Percentiles rank a stretch among this genome's conserved stretches.
Conservation (phyloP, 192 early-diverging fungal species). For the Gigaspora rosea region DNA sequence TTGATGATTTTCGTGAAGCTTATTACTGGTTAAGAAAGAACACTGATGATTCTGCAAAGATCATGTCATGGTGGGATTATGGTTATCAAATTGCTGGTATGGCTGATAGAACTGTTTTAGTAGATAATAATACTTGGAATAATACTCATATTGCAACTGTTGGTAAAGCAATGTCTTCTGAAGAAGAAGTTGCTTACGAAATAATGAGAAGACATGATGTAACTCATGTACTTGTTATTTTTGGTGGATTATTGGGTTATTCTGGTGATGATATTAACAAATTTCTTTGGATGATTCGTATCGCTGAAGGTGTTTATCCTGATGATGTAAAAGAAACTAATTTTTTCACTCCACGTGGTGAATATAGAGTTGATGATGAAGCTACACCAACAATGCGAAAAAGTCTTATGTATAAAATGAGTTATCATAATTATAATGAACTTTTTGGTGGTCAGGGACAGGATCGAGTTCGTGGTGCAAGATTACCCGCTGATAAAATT, state of each 20-base stretch:
- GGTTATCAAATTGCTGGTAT: slow-evolving; percentile 99
- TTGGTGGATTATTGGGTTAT: slow-evolving; percentile 96
- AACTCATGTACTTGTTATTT: slow-evolving; percentile 95
- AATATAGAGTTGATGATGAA: slow-evolving; percentile 90
- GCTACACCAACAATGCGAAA: slow-evolving; percentile 90
- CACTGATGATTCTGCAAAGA: slow-evolving; percentile 87
- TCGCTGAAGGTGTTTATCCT: slow-evolving; percentile 96
- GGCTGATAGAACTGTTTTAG: slow-evolving; percentile 94
- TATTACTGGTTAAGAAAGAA: slow-evolving; percentile 99
- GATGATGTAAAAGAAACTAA: slow-evolving; percentile 86
- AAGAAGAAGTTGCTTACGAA: slow-evolving; percentile 91
- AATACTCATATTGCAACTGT: slow-evolving; percentile 99
- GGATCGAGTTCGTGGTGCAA: slow-evolving; percentile 85
- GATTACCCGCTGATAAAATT: slow-evolving; percentile 76
- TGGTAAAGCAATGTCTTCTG: slow-evolving; percentile 88
- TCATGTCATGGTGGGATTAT: slow-evolving; percentile 99
- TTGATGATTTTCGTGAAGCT: slow-evolving; percentile 99
- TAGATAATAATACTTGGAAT: slow-evolving; percentile 99
- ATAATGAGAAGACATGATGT: slow-evolving; percentile 93
- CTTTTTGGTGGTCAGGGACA: slow-evolving; percentile 74
- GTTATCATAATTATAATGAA: slow-evolving; percentile 93
- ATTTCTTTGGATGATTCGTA: slow-evolving; percentile 99
- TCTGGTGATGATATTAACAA: slow-evolving; percentile 99
- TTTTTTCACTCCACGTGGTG: slow-evolving; percentile 87
- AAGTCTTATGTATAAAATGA: slow-evolving; percentile 96